phyloP scores from a whole-genome alignment of 2,329 filamentous ascomycete genomes.

The Penicillium sp. region DNA sequence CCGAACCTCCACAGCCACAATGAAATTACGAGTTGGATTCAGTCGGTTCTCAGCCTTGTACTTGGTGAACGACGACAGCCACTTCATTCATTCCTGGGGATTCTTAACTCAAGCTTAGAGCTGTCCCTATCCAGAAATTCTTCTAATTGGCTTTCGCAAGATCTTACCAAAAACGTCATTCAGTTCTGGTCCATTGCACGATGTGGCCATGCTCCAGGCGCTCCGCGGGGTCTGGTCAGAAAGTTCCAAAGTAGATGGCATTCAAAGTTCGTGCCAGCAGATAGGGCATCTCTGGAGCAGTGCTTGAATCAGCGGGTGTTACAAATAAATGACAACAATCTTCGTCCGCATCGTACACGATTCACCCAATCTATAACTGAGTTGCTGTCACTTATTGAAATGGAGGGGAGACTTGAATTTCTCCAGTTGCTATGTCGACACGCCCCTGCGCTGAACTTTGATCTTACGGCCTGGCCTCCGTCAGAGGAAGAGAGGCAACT shows the following conservation, averaged over 20 bases:
- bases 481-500: not conserved
- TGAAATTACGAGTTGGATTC: not conserved
- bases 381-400: not conserved
- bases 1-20: not conserved
- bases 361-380: not conserved
- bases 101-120: not conserved
- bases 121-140: not conserved
- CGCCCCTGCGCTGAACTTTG: not conserved
- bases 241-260: not conserved
- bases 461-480: not conserved
- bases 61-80: not conserved
- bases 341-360: not conserved
- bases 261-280: not conserved
- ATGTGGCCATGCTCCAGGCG: not conserved
- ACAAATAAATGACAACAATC: not conserved
- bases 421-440: not conserved
- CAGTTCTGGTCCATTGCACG: conserved; percentile 2
- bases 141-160: not conserved
- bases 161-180: not conserved
- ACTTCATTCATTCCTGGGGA: not conserved
- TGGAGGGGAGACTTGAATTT: not conserved
- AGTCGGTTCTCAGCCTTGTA: not conserved
- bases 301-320: not conserved
- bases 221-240: not conserved
- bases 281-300: not conserved